Base-by-base conservation (phyloP, 345 rosid genomes). In the Bretschneidera sinensis region DNA sequence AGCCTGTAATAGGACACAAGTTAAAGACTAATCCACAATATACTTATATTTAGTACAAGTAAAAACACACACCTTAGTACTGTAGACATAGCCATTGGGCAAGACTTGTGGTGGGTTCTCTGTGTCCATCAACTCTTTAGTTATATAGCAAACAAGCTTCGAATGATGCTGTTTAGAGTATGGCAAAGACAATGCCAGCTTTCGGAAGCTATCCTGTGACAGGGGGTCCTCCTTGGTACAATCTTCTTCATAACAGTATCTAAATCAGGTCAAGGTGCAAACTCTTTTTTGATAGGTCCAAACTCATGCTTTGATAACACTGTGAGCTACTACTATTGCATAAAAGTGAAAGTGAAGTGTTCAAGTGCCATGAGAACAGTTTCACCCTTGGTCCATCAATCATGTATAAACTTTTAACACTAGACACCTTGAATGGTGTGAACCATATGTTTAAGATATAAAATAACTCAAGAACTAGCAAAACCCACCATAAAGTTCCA, bases 51-150 rank as follows among this genome's bases (percentile, higher is more conserved):
- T 18, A 17, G 49, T 49, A 63, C 25, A 21, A 50, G 20, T 50
- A 61, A 23, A 48, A 61, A 54, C 24, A 56, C 57, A 48, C 70
- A 94, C 99, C 99, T 90, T 94, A 19, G 95, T 69, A 74, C 97
- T 88, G 81, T 94, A 90, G 64, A 88, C 95, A 64, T 88, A 82
- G 76, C 96, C 99, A 61, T 90, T 94, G 51, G 99, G 99, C 55
- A 94, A 74, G 76, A 94, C 99, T 74, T 81, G 92, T 2, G 99
- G 99, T 28, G 99, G 99, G 71, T 94, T 94, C 85, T 90, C 99
- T 1, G 99, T 86, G 81, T 94, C 97, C 99, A 94, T 90, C 13
- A 86, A 79, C 74, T 90, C 92, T 76, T 88, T 94, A 17, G 97
- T 82, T 72, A 94, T 90, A 75, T 83, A 90, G 77, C 97, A 94